These are phyloP conservation scores for Jasminum sambac DNA, from an alignment of 257 asterid genomes.

Conservation along the genomic window DNA sequence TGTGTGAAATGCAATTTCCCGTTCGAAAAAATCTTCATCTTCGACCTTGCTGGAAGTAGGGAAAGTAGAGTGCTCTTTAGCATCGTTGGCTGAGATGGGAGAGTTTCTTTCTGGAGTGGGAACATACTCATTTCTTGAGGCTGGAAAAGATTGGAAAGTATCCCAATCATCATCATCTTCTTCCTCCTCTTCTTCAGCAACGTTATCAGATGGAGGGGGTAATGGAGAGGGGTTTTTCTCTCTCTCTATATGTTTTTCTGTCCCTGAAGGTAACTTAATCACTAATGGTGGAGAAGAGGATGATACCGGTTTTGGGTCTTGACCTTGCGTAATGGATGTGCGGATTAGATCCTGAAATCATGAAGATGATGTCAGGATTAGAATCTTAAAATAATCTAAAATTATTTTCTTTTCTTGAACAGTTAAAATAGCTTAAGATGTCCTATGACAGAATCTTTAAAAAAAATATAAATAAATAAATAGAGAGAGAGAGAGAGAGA, in stretches of 20 bases:
- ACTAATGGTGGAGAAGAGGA: conserved; percentile 55
- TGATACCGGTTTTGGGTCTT: conserved; percentile 46
- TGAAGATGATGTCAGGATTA: conserved; percentile 21
- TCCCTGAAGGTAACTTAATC: conserved; percentile 70
- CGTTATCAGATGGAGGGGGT: conserved; percentile 38
- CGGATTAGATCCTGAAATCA: conserved; percentile 83
- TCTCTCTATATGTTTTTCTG: conserved; percentile 36
- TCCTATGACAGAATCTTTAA: background rate
- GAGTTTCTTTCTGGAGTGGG: conserved; percentile 38
- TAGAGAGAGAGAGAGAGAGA: too few species aligned
- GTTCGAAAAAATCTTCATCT: conserved; percentile 32
- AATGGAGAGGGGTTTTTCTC: conserved; percentile 39
- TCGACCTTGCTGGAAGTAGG: conserved; percentile 30
- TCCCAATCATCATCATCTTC: conserved; percentile 94
- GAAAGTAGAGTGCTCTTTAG: conserved; percentile 33
- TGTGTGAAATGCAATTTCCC: conserved; percentile 24
- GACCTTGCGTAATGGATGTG: conserved; percentile 74
- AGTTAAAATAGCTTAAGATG: too few species aligned
- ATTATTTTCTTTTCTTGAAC: too few species aligned
- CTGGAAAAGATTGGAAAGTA: conserved; percentile 93
- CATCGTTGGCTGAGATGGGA: conserved; percentile 35
- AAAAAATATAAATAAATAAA: too few species aligned
- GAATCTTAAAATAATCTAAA: background rate
- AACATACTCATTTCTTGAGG: conserved; percentile 50
- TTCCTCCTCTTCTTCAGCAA: conserved; percentile 47